Evolutionary conservation across 2,329 filamentous ascomycete species (phyloP).

Genomic region (Sporothrix dimorphospora): DNA sequence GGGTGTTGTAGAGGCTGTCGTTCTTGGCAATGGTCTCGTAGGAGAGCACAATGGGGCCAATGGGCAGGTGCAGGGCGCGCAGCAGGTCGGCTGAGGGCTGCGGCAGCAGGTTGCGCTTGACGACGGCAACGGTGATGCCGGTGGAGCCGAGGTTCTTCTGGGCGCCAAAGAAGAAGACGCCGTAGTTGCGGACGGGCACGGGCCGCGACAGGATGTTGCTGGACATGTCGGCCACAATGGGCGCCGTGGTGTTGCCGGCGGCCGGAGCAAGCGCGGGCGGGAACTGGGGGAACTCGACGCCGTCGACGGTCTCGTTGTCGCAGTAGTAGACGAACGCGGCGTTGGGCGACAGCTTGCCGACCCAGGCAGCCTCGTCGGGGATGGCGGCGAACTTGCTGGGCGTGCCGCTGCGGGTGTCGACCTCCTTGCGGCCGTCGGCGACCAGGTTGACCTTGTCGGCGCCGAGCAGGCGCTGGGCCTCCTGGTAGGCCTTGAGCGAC

Average conservation of each 20-base stretch:
- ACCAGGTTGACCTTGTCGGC: slow-evolving; percentile 78
- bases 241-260: slow-evolving; percentile 59
- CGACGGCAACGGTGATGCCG: slow-evolving; percentile 82
- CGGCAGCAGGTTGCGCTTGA: slow-evolving; percentile 79
- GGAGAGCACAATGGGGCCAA: slow-evolving; percentile 77
- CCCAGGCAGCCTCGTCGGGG: slow-evolving; percentile 74
- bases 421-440: slow-evolving; percentile 30
- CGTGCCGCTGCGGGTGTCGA: slow-evolving; percentile 48
- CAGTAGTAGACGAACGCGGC: slow-evolving; percentile 84
- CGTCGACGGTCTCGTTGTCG: slow-evolving; percentile 92
- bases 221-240: slow-evolving; percentile 90
- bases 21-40: slow-evolving; percentile 89
- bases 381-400: slow-evolving; percentile 86
- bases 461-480: slow-evolving; percentile 77
- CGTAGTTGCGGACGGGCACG: slow-evolving; percentile 78
- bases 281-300: slow-evolving; percentile 82
- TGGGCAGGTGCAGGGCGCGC: slow-evolving; percentile 72
- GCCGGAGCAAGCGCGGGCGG: slow-evolving; percentile 65
- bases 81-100: slow-evolving; percentile 71
- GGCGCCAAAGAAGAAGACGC: slow-evolving; percentile 85
- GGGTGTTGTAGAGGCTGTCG: slow-evolving; percentile 93
- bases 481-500: slow-evolving; percentile 86
- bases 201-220: slow-evolving; percentile 88
- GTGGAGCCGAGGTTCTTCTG: slow-evolving; percentile 92
- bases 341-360: slow-evolving; percentile 62